Evolutionary conservation across 805 yeast species (phyloP), one percentile per base, ranked within the genome.

Genomic region (Candida krabiensis): DNA sequence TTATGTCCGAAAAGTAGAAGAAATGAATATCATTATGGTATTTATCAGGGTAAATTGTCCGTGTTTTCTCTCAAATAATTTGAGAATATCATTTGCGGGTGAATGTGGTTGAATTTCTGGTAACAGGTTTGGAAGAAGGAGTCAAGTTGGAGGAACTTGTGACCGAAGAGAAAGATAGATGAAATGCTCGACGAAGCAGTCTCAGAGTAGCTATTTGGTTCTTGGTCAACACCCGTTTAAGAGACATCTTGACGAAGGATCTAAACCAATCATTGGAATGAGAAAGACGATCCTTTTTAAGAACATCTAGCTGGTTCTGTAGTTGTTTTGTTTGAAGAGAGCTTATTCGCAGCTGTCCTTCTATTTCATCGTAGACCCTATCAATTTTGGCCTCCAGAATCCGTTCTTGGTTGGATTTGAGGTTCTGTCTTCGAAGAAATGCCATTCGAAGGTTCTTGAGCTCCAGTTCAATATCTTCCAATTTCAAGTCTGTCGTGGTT

Each of bases 391-490:
- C 27, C 21, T 43, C 45, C 9, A 46, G 35, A 4, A 43, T 33
- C 12, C 41, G 40, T 3, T 46, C 47, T 14, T 38, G 36, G 15
- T 30, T 35, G 14, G 30, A 27, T 14, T 24, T 33, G n/a, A 35
- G 13, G 14, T 39, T 41, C 28, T 47, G 52, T 13, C 41, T 30
- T 28, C 40, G 40, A 31, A 41, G 16, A 4, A 31, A 9, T 3
- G 33, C 33, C 33, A 36, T n/a, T 27, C 41, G 40, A 15, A 45
- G 33, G 15, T 25, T 32, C 16, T 34, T 38, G 14, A 48, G 4
- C 18, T 45, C 52, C 3, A 33, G 36, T 30, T 45, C 44, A 9
- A 42, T 23, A 26, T 45, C 46, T 11, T 38, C 39, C 6, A 45
- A 11, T 12, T 42, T 32, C 18, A 31, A 13, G 15, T 37, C 38